Evolutionary conservation across 768 basidiomycete genomes (phyloP).

Genomic region (Calocera viscosa): DNA sequence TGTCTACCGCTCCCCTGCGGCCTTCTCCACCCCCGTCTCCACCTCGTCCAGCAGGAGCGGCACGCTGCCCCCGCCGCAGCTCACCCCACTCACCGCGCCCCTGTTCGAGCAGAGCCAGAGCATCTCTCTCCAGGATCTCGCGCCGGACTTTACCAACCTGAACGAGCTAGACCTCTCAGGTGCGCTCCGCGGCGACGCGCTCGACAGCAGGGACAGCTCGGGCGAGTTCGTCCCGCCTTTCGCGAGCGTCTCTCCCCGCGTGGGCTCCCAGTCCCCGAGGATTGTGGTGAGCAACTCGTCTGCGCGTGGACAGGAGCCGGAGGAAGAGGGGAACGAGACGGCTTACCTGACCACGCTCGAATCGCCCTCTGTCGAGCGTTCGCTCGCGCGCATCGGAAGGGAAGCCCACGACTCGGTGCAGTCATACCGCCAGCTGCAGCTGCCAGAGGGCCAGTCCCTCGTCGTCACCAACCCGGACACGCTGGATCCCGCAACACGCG

Average conservation of each 20-base stretch:
- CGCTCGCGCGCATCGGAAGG: not conserved
- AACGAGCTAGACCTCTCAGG: not conserved
- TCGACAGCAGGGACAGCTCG: not conserved
- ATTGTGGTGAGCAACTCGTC: not conserved
- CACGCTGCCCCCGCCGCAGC: not conserved
- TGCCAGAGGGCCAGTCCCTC: not conserved
- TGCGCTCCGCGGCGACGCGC: not conserved
- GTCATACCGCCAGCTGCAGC: not conserved
- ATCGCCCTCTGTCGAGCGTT: not conserved
- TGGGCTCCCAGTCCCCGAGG: not conserved
- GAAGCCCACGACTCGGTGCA: not conserved
- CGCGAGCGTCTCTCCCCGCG: not conserved
- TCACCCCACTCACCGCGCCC: not conserved
- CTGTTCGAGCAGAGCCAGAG: not conserved
- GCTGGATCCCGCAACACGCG: not conserved
- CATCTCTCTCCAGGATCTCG: not conserved
- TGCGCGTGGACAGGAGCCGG: slow-evolving; percentile 32
- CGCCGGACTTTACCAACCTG: not conserved
- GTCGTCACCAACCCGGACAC: not conserved
- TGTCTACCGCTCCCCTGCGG: not conserved
- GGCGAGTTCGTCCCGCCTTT: not conserved
- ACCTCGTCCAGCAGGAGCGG: not conserved
- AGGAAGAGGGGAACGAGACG: slow-evolving; percentile 23
- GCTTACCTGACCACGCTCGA: not conserved
- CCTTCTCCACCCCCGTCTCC: not conserved